These are phyloP conservation scores for Hericium erinaceus DNA, from an alignment of 768 basidiomycete genomes.

Conservation along the genomic window DNA sequence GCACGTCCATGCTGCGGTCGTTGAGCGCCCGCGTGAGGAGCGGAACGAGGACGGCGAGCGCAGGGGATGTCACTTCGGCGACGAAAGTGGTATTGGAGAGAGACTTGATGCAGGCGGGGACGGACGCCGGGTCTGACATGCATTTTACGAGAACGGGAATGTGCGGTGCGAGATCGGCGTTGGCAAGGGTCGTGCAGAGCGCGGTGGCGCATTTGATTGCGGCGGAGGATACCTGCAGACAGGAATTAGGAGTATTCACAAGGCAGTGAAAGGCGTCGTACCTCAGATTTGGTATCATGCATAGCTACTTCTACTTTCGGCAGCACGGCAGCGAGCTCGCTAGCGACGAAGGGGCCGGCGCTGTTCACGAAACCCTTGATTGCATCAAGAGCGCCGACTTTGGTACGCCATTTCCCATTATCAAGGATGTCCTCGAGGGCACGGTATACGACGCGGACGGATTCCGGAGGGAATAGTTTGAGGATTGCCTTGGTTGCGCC, in stretches of 20 bases:
- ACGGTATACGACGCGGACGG: slow-evolving; percentile 58
- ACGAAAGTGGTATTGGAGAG: slow-evolving; percentile 94
- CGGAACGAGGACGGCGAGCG: slow-evolving; percentile 90
- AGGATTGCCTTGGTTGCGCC: slow-evolving; percentile 77
- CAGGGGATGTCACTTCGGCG: slow-evolving; percentile 93
- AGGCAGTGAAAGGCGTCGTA: slow-evolving; percentile 24
- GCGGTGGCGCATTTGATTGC: slow-evolving; percentile 86
- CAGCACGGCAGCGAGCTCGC: slow-evolving; percentile 69
- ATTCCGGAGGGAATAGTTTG: slow-evolving; percentile 77
- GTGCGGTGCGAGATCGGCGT: slow-evolving; percentile 87
- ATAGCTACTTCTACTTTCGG: slow-evolving; percentile 84
- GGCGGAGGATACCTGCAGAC: slow-evolving; percentile 66
- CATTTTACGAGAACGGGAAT: slow-evolving; percentile 85
- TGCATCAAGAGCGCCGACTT: slow-evolving; percentile 87
- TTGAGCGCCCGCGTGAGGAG: slow-evolving; percentile 85
- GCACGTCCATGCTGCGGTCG: slow-evolving; percentile 93
- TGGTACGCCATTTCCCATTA: slow-evolving; percentile 86
- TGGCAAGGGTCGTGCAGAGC: slow-evolving; percentile 84
- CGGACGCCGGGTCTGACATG: slow-evolving; percentile 85
- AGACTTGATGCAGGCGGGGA: slow-evolving; percentile 89
- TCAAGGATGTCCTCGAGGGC: slow-evolving; percentile 68
- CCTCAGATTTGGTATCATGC: slow-evolving; percentile 97
- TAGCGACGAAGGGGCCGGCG: slow-evolving; percentile 70
- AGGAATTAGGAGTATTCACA: background rate
- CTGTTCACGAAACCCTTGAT: slow-evolving; percentile 64